A percentile compares a stretch with the other conserved stretches of the same genome.
These are phyloP conservation scores for Fallopia convolvulus DNA, from an alignment of 148 eudicot species.

Conservation along the genomic window DNA sequence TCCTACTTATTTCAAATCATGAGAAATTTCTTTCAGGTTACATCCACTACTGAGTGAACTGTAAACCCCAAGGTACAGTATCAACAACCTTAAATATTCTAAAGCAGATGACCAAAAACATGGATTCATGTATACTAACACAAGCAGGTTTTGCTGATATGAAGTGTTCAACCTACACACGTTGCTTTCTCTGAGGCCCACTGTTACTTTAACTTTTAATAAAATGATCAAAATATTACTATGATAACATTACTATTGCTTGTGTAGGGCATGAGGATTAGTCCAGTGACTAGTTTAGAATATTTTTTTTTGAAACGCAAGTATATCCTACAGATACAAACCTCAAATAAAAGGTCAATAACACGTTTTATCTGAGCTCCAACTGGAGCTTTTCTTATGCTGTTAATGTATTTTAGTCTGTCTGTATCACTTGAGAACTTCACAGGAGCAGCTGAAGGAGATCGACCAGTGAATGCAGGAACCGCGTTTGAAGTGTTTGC, in stretches of 20 bases:
- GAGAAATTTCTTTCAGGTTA: neutral
- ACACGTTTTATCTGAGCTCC: slow-evolving; percentile 97
- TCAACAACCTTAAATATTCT: neutral
- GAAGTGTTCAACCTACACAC: too few relatives aligned
- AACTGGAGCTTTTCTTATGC: slow-evolving; percentile 73
- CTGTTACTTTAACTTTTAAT: too few relatives aligned
- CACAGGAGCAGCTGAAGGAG: slow-evolving; percentile 46
- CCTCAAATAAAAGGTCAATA: slow-evolving; percentile 72
- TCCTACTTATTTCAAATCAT: neutral
- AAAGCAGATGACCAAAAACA: neutral
- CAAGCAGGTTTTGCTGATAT: neutral
- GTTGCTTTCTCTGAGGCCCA: too few relatives aligned
- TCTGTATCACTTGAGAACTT: slow-evolving; percentile 92
- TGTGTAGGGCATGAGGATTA: neutral
- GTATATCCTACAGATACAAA: slow-evolving; percentile 10
- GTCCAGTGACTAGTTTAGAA: neutral
- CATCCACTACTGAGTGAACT: neutral
- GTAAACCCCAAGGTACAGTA: neutral
- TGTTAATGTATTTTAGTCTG: slow-evolving; percentile 76
- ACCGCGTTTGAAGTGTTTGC: slow-evolving; percentile 22
- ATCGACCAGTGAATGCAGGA: slow-evolving; percentile 22
- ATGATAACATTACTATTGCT: neutral
- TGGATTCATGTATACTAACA: neutral
- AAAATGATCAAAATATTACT: too few relatives aligned
- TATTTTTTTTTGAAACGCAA: neutral